Conservation (phyloP, 1,139 yeast genomes). For the Zygoascus sp. region DNA sequence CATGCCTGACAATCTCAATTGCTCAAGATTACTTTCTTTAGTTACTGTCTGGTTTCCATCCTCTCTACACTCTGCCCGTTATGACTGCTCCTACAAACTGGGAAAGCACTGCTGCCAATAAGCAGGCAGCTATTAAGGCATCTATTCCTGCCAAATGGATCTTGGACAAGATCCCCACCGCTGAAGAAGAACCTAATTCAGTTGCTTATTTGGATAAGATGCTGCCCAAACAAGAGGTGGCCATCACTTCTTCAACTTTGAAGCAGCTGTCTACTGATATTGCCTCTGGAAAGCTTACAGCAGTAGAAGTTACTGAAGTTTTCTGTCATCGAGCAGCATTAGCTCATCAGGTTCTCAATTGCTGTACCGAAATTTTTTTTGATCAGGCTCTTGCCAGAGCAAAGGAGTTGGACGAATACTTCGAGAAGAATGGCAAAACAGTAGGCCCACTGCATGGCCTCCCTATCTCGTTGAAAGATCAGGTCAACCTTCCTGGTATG, state of each 20-base stretch:
- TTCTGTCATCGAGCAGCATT: constrained; percentile 53
- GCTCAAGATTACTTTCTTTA: too few species aligned
- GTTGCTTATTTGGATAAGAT: constrained; percentile 13
- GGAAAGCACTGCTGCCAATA: not conserved
- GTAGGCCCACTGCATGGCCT: constrained; percentile 50
- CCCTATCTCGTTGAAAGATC: constrained; percentile 57
- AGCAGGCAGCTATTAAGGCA: not conserved
- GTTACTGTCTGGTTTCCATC: too few species aligned
- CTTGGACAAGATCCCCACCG: constrained; percentile 10
- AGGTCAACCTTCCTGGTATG: constrained; percentile 50
- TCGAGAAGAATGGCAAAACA: constrained; percentile 35
- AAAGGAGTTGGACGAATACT: constrained; percentile 37
- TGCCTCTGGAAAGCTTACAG: constrained; percentile 12
- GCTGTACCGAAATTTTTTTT: constrained; percentile 34
- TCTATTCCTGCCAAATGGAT: constrained; percentile 15
- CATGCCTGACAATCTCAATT: too few species aligned
- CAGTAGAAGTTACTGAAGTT: constrained; percentile 24
- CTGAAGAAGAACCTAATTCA: constrained; percentile 17
- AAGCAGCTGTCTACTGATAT: constrained; percentile 8
- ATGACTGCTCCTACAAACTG: not conserved
- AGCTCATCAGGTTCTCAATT: constrained; percentile 50
- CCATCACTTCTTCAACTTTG: constrained; percentile 14
- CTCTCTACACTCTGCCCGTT: too few species aligned
- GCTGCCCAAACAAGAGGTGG: constrained; percentile 12
- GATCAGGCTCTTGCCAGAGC: constrained; percentile 38